Base-by-base conservation (phyloP, 441 rosid genomes). In the Populus tomentosa region DNA sequence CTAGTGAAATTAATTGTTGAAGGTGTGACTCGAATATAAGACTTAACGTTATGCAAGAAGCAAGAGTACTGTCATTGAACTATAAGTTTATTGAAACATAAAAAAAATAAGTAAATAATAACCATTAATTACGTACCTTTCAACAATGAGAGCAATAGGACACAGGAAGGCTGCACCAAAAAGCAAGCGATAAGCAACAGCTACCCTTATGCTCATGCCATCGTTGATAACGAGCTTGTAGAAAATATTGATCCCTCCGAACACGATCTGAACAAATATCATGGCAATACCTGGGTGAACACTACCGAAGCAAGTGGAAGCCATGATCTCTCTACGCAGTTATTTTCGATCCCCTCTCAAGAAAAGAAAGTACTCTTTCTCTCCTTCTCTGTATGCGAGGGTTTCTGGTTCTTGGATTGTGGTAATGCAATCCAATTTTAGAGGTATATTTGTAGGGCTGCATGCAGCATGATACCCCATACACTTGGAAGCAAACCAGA, bases 111-210 rank as follows among this genome's bases (percentile, higher is more conserved):
- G 42, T 7, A 21, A 3, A 53, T 7, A 67, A 6, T 11, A 66
- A 35, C n/a, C 10, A 53, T 28, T 24, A 14, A 28, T 6, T 3
- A 24, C 28, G 53, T 74, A 84, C 86, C 89, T 81, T 76, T 86
- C 87, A 5, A 80, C 14, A 62, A 84, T 9, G 65, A 84, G 63
- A 70, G 89, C 85, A 6, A 83, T 66, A 72, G 86, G 87, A 9
- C 24, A 75, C 42, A 82, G 50, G 77, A 84, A 71, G 16, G 81
- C 82, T 0, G 79, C 36, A 0, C 79, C 78, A 10, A 86, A 76
- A 0, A 80, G 32, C 70, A 77, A 78, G 18, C 84, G 71, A 8
- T 78, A 80, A 23, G 87, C 86, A 32, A 84, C 67, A n/a, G 81
- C 33, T 28, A 85, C 64, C 46, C 78, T 78, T 64, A 70, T 64